Percentiles rank a stretch among this genome's conserved stretches.
phyloP scores from a whole-genome alignment of 257 asterid genomes.

The Phtheirospermum japonicum region DNA sequence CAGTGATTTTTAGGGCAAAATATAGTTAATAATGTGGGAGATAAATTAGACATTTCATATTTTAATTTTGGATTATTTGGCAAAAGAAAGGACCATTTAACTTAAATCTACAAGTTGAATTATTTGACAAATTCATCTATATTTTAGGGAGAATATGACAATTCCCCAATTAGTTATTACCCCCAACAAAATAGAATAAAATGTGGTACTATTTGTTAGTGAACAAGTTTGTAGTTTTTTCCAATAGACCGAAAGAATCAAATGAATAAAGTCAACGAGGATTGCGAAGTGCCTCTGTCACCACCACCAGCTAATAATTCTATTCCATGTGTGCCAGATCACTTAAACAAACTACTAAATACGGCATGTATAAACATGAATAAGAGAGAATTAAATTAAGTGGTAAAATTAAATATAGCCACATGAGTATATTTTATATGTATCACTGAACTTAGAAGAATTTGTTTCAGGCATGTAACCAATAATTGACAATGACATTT shows the following conservation, averaged over 20 bases:
- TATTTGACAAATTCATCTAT: too few species aligned
- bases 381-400: neutral
- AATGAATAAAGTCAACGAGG: slow-evolving; percentile 27
- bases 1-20: too few species aligned
- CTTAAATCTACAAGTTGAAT: too few species aligned
- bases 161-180: too few species aligned
- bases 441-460: neutral
- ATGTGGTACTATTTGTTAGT: too few species aligned
- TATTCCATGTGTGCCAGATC: slow-evolving; percentile 39
- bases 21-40: too few species aligned
- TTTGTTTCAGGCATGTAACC: slow-evolving; percentile 20
- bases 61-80: too few species aligned
- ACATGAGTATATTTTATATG: neutral
- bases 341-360: slow-evolving; percentile 2
- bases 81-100: too few species aligned
- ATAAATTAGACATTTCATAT: too few species aligned
- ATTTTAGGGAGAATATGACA: too few species aligned
- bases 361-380: neutral
- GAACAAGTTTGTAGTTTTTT: neutral
- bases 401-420: neutral
- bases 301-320: slow-evolving; percentile 21
- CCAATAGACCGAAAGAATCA: slow-evolving; percentile 30
- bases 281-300: slow-evolving; percentile 17
- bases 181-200: neutral
- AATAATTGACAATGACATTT: slow-evolving; percentile 36